phyloP scores from a whole-genome alignment of 805 yeast species.

The Kodamaea leandrae region DNA sequence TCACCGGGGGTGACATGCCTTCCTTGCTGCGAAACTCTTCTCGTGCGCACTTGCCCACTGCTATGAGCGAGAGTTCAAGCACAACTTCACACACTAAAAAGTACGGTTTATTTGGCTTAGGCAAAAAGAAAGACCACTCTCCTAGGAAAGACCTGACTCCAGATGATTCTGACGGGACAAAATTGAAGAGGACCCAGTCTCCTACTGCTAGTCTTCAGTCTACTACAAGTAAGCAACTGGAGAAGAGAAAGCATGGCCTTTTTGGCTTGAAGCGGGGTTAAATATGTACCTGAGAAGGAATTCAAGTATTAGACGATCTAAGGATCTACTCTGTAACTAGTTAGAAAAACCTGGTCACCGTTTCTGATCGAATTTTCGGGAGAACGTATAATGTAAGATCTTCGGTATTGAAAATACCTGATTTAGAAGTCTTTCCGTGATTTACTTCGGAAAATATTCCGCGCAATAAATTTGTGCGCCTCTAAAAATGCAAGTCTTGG shows the following conservation, averaged over 20 bases:
- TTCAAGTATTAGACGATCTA: too few species aligned
- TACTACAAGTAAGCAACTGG: slow-evolving; percentile 8
- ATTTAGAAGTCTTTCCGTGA: too few species aligned
- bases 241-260: slow-evolving; percentile 10
- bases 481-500: too few species aligned
- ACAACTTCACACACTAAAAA: neutral
- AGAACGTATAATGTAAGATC: too few species aligned
- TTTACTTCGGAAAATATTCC: too few species aligned
- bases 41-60: slow-evolving; percentile 4
- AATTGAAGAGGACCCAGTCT: slow-evolving; percentile 6
- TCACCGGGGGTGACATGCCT: neutral
- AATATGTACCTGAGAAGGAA: too few species aligned
- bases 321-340: too few species aligned
- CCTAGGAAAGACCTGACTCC: neutral
- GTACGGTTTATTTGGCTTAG: slow-evolving; percentile 6
- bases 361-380: too few species aligned
- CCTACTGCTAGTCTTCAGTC: slow-evolving; percentile 7
- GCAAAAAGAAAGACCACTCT: slow-evolving; percentile 4
- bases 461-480: too few species aligned
- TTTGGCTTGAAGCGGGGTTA: slow-evolving; percentile 8
- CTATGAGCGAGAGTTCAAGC: neutral
- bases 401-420: too few species aligned
- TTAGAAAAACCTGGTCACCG: too few species aligned
- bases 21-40: slow-evolving; percentile 8
- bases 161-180: neutral